Base-by-base conservation (phyloP, 2,329 filamentous ascomycete genomes). In the Neonectria punicea region DNA sequence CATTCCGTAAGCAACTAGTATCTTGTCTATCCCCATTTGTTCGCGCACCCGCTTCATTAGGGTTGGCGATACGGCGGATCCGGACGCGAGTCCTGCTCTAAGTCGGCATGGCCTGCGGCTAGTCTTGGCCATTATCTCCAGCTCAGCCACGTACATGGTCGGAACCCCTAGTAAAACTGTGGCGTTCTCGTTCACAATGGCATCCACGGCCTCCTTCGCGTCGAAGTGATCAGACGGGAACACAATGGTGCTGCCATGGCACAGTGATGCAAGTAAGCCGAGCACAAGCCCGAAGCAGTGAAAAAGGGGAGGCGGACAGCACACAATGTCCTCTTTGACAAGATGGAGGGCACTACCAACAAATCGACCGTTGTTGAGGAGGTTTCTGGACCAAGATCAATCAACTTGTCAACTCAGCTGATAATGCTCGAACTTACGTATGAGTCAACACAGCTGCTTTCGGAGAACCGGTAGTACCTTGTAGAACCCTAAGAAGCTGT, bases 201-300 rank as follows among this genome's bases (percentile, higher is more conserved):
- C 32, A 22, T 51, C 47, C 5, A 62, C 30, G 28, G 53, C 53
- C 18, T 43, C 41, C 2, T 25, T 30, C 5, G 59, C 53, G 34
- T 57, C 34, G 47, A 62, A 62, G 3, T 34, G n/a, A 22, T 62
- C 59, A 1, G 59, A 44, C 6, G 59, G 28, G 18, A 62, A 62
- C 7, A 92, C 86, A 54, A 93, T 90, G 14, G 86, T 79, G 2
- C 86, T 70, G 47, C 78, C 86, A 61, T 92, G 89, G 0, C 89
- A 91, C 10, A 89, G 86, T 1, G 88, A 90, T 0, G 90, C 89
- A 83, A 92, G 90, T 72, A 91, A 91, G 10, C 90, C 90, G 2
- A 92, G 79, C 22, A 92, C 89, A 63, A 87, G 86, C 18, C 90
- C 90, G 70, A 92, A 92, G 76, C 90, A 92, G 74, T 90, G 89